phyloP scores from a whole-genome alignment of 1,284 basidiomycete species.

The Moesziomyces globuligerus region DNA sequence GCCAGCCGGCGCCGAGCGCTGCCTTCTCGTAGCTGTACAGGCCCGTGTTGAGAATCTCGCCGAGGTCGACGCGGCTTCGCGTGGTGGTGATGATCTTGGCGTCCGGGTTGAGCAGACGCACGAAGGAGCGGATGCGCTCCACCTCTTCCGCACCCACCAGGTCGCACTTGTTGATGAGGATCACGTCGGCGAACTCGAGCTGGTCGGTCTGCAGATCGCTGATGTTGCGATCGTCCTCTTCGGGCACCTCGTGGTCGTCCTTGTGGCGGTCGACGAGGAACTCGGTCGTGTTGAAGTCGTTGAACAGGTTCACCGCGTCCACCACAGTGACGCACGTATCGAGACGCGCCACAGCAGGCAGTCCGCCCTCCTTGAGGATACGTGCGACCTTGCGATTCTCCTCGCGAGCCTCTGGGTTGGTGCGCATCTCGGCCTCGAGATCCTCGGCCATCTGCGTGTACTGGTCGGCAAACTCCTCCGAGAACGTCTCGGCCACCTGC shows the following conservation, averaged over 20 bases:
- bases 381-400: slow-evolving; percentile 65
- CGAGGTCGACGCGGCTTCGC: slow-evolving; percentile 67
- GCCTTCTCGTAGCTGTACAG: slow-evolving; percentile 69
- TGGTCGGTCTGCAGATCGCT: slow-evolving; percentile 68
- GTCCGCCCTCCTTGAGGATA: slow-evolving; percentile 69
- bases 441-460: slow-evolving; percentile 64
- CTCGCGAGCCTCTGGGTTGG: slow-evolving; percentile 50
- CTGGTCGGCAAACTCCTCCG: slow-evolving; percentile 65
- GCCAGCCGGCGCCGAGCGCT: slow-evolving; percentile 70
- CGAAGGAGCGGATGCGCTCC: slow-evolving; percentile 64
- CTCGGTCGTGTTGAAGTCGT: slow-evolving; percentile 70
- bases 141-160: slow-evolving; percentile 65
- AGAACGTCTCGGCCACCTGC: slow-evolving; percentile 69
- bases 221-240: slow-evolving; percentile 70
- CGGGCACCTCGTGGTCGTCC: slow-evolving; percentile 53
- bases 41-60: slow-evolving; percentile 67
- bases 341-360: slow-evolving; percentile 66
- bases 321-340: slow-evolving; percentile 58
- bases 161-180: slow-evolving; percentile 70
- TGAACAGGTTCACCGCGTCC: slow-evolving; percentile 66
- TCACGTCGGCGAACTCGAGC: slow-evolving; percentile 70
- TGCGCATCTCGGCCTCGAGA: slow-evolving; percentile 38
- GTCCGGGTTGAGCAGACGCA: slow-evolving; percentile 69
- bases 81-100: slow-evolving; percentile 67
- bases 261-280: slow-evolving; percentile 69